A percentile compares a stretch with the other conserved stretches of the same genome.
Conservation (phyloP, 2,329 filamentous ascomycete genomes). For the Arthroderma sp. region DNA sequence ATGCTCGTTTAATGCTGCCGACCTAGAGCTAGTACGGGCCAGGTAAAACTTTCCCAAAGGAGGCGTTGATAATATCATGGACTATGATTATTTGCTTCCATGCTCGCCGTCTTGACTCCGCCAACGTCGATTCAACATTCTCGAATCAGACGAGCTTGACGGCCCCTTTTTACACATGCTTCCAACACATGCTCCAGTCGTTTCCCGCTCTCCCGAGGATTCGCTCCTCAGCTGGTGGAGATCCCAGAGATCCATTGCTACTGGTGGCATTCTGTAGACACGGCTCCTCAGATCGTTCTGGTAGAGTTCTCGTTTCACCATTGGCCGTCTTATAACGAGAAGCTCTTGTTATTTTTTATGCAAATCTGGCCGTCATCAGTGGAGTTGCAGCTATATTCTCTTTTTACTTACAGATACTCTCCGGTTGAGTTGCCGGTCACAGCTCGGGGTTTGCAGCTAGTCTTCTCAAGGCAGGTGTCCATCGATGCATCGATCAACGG, state of each 20-base stretch:
- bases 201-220: not conserved
- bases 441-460: not conserved
- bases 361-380: not conserved
- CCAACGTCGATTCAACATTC: not conserved
- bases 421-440: not conserved
- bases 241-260: not conserved
- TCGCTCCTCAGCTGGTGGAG: slow-evolving; percentile 1
- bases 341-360: not conserved
- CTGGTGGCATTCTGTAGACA: not conserved
- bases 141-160: not conserved
- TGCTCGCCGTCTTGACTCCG: not conserved
- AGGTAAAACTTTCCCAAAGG: not conserved
- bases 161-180: not conserved
- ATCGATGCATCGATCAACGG: not conserved
- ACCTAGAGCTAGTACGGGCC: not conserved
- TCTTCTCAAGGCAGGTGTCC: not conserved
- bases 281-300: not conserved
- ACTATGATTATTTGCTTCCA: not conserved
- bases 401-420: not conserved
- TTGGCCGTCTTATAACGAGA: not conserved
- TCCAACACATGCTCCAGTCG: not conserved
- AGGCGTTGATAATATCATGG: not conserved
- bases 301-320: not conserved
- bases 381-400: not conserved
- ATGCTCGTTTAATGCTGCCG: not conserved